Conservation (phyloP, 192 early-diverging fungal genomes). For the Backusella mclennaniae region DNA sequence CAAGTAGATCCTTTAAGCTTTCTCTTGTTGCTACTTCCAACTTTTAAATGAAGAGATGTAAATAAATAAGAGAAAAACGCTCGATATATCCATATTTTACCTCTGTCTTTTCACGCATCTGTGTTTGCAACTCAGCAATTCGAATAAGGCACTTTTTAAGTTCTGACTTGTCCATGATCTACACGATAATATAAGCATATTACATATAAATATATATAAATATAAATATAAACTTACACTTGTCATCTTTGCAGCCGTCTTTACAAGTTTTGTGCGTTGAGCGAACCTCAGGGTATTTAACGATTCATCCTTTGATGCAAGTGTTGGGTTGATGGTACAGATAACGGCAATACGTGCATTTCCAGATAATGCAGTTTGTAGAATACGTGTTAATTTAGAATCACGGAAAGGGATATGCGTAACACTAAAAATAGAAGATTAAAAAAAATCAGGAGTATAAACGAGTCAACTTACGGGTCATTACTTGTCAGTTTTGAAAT, state of each 20-base stretch:
- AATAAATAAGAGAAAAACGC: not conserved
- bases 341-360: conserved; percentile 92
- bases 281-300: conserved; percentile 95
- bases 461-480: conserved; percentile 33
- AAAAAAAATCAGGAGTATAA: not conserved
- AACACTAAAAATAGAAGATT: not conserved
- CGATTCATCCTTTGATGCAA: conserved; percentile 80
- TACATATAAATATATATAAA: not conserved
- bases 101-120: conserved; percentile 30
- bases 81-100: not conserved
- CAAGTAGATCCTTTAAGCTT: conserved; percentile 12
- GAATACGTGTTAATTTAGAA: conserved; percentile 94
- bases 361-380: conserved; percentile 90
- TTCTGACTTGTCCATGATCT: conserved; percentile 26
- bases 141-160: conserved; percentile 26
- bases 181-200: not conserved
- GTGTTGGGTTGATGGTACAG: conserved; percentile 85
- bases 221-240: conserved; percentile 35
- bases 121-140: conserved; percentile 25
- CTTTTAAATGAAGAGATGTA: not conserved
- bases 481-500: conserved; percentile 83
- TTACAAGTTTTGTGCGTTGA: conserved; percentile 83
- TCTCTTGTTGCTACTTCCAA: conserved; percentile 17
- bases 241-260: conserved; percentile 80
- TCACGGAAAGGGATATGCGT: conserved; percentile 96